A percentile compares a stretch with the other conserved stretches of the same genome.
Evolutionary conservation across 805 yeast species (phyloP).

Genomic region (Wickerhamiella siamensis): DNA sequence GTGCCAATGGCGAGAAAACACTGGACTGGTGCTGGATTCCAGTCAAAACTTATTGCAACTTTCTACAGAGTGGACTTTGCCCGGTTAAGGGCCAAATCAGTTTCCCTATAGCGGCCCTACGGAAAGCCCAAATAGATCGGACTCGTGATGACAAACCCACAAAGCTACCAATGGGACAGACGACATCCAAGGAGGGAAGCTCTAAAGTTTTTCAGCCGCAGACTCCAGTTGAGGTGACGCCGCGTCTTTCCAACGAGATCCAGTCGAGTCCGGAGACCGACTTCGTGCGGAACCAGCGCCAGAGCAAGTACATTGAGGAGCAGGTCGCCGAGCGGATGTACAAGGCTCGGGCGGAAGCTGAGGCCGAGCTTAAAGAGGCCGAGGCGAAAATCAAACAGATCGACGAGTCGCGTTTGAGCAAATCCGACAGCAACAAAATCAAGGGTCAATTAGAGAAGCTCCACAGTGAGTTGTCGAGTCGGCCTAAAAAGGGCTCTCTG

Average conservation of each 20-base stretch:
- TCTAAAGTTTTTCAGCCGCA: slow-evolving; percentile 23
- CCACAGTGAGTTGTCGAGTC: slow-evolving; percentile 19
- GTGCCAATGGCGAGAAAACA: slow-evolving; percentile 31
- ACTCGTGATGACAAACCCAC: neutral
- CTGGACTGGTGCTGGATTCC: neutral
- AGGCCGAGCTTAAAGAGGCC: slow-evolving; percentile 17
- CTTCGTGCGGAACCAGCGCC: slow-evolving; percentile 24
- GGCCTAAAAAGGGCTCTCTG: slow-evolving; percentile 22
- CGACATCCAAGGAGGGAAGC: slow-evolving; percentile 15
- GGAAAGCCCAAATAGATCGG: too few relatives aligned
- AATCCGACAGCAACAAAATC: slow-evolving; percentile 14
- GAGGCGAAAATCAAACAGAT: slow-evolving; percentile 7
- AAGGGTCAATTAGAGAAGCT: slow-evolving; percentile 20
- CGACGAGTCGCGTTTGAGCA: slow-evolving; percentile 12
- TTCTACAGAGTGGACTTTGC: neutral
- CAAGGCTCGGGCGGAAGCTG: slow-evolving; percentile 21
- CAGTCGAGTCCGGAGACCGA: slow-evolving; percentile 25
- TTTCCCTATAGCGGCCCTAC: too few relatives aligned
- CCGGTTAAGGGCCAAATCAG: too few relatives aligned
- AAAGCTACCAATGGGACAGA: slow-evolving; percentile 19
- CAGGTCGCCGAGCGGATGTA: slow-evolving; percentile 23
- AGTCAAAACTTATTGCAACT: neutral
- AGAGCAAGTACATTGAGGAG: slow-evolving; percentile 24
- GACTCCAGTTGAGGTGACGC: slow-evolving; percentile 23
- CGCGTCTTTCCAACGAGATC: slow-evolving; percentile 21